phyloP scores from a whole-genome alignment of 2,329 filamentous ascomycete species.

The Aspergillus niger region DNA sequence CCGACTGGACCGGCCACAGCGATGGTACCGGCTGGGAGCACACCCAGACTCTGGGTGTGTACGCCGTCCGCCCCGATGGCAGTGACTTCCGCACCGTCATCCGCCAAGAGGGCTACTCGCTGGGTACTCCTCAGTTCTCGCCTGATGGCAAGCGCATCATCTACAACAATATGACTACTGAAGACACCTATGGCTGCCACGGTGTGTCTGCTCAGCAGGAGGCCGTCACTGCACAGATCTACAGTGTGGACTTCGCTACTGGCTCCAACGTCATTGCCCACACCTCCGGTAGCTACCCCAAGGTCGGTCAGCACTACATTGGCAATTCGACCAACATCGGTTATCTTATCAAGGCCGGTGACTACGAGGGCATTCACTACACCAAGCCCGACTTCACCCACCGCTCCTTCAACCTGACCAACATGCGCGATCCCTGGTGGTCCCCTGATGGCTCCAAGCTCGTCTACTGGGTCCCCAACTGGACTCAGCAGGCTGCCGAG shows the following conservation, averaged over 20 bases:
- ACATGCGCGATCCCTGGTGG: slow-evolving; percentile 29
- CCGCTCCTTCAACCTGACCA: slow-evolving; percentile 2
- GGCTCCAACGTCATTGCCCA: slow-evolving; percentile 28
- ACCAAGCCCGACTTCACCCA: slow-evolving; percentile 1
- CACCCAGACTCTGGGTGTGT: slow-evolving; percentile 45
- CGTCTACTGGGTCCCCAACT: slow-evolving; percentile 29
- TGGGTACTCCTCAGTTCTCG: slow-evolving; percentile 45
- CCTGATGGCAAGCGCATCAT: slow-evolving; percentile 39
- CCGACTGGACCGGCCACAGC: slow-evolving; percentile 45
- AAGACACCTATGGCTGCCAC: slow-evolving; percentile 44
- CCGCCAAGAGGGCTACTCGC: slow-evolving; percentile 36
- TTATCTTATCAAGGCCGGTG: slow-evolving; percentile 5
- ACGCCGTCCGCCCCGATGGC: slow-evolving; percentile 42
- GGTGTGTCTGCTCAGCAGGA: slow-evolving; percentile 23
- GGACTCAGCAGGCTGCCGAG: slow-evolving; percentile 29
- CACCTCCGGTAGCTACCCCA: slow-evolving; percentile 7
- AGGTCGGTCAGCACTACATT: slow-evolving; percentile 10
- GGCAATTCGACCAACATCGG: slow-evolving; percentile 7
- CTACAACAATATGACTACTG: slow-evolving; percentile 45
- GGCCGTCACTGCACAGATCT: neutral
- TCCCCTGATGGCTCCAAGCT: slow-evolving; percentile 35
- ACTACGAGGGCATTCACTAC: slow-evolving; percentile 8
- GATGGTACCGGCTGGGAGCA: slow-evolving; percentile 45
- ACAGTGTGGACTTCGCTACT: slow-evolving; percentile 43
- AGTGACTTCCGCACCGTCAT: slow-evolving; percentile 40